Evolutionary conservation across 1,284 basidiomycete species (phyloP), one percentile per base, ranked within the genome.

Genomic region (Vanrija sp.): DNA sequence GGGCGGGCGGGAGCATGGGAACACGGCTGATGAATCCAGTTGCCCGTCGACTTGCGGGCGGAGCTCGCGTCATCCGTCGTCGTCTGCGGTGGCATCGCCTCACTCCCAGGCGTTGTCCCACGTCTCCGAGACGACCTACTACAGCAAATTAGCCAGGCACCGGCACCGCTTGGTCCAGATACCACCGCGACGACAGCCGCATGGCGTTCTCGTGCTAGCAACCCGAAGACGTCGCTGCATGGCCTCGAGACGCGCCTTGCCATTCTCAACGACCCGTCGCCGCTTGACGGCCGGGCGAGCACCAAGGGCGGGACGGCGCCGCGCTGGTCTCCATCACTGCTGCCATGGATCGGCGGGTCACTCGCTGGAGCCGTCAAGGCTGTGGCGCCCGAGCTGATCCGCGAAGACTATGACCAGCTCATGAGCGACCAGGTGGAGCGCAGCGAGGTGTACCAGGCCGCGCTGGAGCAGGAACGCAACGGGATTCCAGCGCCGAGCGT

Each of bases 301-400:
- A 59, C 53, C 5, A 84, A 84, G 57, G 84, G 84, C 0, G 91
- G 91, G 4, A 87, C 83, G 63, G 89, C 88, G 1, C 93, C 92
- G 0, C 86, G 89, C 0, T 95, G 92, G 75, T 78, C 85, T 6
- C 86, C 91, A 3, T 83, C 84, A 1, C 79, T 84, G 35, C 79
- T 93, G 72, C 81, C 86, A 0, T 97, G 93, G 92, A 84, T 97
- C n/a, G 93, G 93, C 3, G 93, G 89, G 0, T 92, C 89, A 35
- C 74, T 97, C 15, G 89, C 91, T 3, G 94, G 93, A 0, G 79
- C 87, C 12, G 78, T 96, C 49, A 94, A 95, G 75, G 89, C 85
- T 0, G 86, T 88, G 2, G 89, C 88, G 2, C 81, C 80, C 5
- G 91, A 94, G 67, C 81, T 95, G 12, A 67, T 84, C 37, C 80